A percentile compares a stretch with the other conserved stretches of the same genome.
Conservation (phyloP, 768 basidiomycete genomes). For the Russula sp. region DNA sequence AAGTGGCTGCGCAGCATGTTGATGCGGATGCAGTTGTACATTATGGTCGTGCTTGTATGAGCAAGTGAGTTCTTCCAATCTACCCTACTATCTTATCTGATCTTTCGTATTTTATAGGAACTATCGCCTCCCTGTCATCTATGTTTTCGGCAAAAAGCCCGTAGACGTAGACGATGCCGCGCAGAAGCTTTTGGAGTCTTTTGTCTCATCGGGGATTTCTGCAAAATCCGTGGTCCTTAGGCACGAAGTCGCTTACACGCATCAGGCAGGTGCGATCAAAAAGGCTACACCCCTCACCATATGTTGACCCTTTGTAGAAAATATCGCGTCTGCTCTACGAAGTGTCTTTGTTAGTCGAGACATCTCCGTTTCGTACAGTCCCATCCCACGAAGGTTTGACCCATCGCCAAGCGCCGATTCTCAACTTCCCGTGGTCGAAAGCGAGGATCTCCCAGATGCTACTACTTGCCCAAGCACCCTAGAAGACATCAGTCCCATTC, state of each 20-base stretch:
- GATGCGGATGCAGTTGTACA: conserved; percentile 89
- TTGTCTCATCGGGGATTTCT: conserved; percentile 22
- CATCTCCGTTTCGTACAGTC: conserved; percentile 29
- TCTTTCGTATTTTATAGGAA: conserved; percentile 43
- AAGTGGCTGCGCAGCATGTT: conserved; percentile 90
- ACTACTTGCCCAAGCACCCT: not conserved
- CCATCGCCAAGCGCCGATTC: conserved; percentile 13
- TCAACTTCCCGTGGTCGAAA: not conserved
- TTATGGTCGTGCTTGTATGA: conserved; percentile 95
- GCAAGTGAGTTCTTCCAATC: conserved; percentile 43
- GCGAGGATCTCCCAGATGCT: not conserved
- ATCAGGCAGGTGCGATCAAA: conserved; percentile 46
- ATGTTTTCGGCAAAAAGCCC: conserved; percentile 75
- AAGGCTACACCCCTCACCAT: not conserved
- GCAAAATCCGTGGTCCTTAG: conserved; percentile 44
- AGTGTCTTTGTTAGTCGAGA: conserved; percentile 14
- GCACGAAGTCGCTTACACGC: conserved; percentile 73
- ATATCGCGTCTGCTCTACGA: conserved; percentile 28
- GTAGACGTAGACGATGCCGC: conserved; percentile 53
- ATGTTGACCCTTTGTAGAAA: conserved; percentile 26
- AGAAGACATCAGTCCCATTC: conserved; percentile 7
- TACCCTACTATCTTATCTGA: not conserved
- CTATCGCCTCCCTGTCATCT: conserved; percentile 81
- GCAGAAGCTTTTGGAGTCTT: conserved; percentile 32
- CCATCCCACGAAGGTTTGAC: conserved; percentile 24